phyloP scores from a whole-genome alignment of 805 yeast species.

The Suhomyces canberraensis region DNA sequence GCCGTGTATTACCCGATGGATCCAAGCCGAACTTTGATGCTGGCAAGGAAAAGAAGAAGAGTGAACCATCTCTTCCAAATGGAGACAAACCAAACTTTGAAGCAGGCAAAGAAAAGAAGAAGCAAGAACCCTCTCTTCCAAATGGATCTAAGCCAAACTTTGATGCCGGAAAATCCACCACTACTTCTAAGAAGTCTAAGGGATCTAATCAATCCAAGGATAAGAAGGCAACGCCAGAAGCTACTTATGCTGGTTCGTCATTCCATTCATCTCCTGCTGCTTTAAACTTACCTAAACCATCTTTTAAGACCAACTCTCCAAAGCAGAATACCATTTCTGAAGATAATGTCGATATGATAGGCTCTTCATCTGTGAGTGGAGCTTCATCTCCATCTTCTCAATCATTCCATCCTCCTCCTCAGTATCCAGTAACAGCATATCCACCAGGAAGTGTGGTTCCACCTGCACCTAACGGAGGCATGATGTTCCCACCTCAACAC shows the following conservation, averaged over 20 bases:
- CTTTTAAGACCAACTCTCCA: constrained; percentile 36
- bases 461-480: background rate
- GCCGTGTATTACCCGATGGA: constrained; percentile 23
- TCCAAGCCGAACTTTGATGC: constrained; percentile 21
- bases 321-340: constrained; percentile 8
- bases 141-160: constrained; percentile 29
- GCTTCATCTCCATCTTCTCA: constrained; percentile 4
- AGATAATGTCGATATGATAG: background rate
- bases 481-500: constrained; percentile 7
- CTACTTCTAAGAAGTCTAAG: background rate
- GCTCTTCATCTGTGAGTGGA: background rate
- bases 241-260: constrained; percentile 54
- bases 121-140: constrained; percentile 14
- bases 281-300: constrained; percentile 52
- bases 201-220: constrained; percentile 1
- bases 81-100: constrained; percentile 30
- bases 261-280: constrained; percentile 58
- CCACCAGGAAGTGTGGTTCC: constrained; percentile 17
- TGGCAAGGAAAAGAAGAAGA: constrained; percentile 9
- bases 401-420: constrained; percentile 13
- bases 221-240: constrained; percentile 15
- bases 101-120: constrained; percentile 6
- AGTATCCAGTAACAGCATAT: constrained; percentile 34
- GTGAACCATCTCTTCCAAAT: constrained; percentile 21
- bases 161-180: constrained; percentile 4